Evolutionary conservation across 768 basidiomycete species (phyloP).

Genomic region (Nidula microcarpa): DNA sequence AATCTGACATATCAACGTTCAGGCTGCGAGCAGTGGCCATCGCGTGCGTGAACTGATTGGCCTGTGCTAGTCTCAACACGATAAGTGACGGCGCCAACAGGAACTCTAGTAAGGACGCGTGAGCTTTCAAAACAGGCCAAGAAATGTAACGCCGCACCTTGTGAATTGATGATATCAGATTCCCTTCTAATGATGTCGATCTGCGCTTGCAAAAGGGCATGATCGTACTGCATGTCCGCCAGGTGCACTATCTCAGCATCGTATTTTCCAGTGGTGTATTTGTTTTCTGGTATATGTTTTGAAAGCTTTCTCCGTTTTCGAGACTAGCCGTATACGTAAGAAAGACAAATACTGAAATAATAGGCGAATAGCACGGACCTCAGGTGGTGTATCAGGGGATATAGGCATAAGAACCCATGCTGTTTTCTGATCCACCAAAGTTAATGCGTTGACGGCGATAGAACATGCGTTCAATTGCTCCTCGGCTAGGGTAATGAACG

Average conservation of each 20-base stretch:
- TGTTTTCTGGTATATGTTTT: constrained; percentile 75
- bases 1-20: constrained; percentile 80
- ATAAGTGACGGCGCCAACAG: constrained; percentile 59
- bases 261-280: constrained; percentile 55
- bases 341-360: constrained; percentile 4
- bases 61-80: constrained; percentile 74
- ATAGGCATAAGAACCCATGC: constrained; percentile 79
- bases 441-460: constrained; percentile 85
- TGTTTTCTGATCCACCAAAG: constrained; percentile 73
- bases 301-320: constrained; percentile 72
- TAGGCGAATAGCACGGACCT: constrained; percentile 36
- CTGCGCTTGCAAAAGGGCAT: constrained; percentile 72
- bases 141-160: constrained; percentile 49
- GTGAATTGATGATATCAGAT: constrained; percentile 53
- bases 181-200: constrained; percentile 72
- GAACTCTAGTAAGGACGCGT: constrained; percentile 33
- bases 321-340: constrained; percentile 33
- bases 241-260: constrained; percentile 80
- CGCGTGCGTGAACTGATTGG: constrained; percentile 76
- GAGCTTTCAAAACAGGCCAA: constrained; percentile 5
- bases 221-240: constrained; percentile 75
- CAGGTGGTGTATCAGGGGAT: constrained; percentile 39
- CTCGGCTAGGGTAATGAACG: constrained; percentile 47
- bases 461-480: constrained; percentile 79
- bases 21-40: constrained; percentile 73